Evolutionary conservation across 208 protist genomes (phyloP), one percentile per base, ranked within the genome.

Genomic region (Acanthamoeba royreba): DNA sequence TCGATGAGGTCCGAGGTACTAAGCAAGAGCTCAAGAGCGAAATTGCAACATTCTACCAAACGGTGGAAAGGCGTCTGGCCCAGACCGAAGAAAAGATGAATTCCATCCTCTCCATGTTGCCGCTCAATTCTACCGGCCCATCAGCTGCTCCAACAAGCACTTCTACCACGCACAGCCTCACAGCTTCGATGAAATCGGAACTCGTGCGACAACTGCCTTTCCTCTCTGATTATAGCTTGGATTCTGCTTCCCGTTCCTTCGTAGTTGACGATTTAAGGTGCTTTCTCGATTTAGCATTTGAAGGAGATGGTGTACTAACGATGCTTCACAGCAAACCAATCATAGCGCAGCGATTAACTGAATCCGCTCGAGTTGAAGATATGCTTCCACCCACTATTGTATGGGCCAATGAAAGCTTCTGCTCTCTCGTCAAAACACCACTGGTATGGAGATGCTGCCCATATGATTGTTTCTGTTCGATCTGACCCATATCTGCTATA

Each of bases 21-120:
- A 83, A 83, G 72, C 40, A 83, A 28, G 72, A 83, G 72, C 72
- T 83, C 13, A 83, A 83, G 72, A 83, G 43, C 72, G 72, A 83
- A 43, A 83, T 83, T 7, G 46, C 72, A 2, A 25, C 38, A n/a
- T 83, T 83, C 42, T 83, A 83, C 42, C 72, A 83, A 31, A 83
- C 72, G 43, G 72, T 83, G 25, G 72, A 83, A 43, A 9, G 72
- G 42, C 72, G 72, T n/a, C 42, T 83, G 4, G 42, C 38, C 2
- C 72, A 83, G 72, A 83, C 72, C 25, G 72, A 83, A 40, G 72
- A 83, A 31, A 83, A 83, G 43, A 83, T 83, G 72, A 83, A 83
- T 33, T 83, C 72, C 13, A 83, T 83, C 72, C 38, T 83, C 72
- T 1, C 72, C 5, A 2, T 83, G 72, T 43, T 83, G 72, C 72